Evolutionary conservation across 805 yeast genomes (phyloP), one percentile per base, ranked within the genome.

Genomic region (Priceomyces medius): DNA sequence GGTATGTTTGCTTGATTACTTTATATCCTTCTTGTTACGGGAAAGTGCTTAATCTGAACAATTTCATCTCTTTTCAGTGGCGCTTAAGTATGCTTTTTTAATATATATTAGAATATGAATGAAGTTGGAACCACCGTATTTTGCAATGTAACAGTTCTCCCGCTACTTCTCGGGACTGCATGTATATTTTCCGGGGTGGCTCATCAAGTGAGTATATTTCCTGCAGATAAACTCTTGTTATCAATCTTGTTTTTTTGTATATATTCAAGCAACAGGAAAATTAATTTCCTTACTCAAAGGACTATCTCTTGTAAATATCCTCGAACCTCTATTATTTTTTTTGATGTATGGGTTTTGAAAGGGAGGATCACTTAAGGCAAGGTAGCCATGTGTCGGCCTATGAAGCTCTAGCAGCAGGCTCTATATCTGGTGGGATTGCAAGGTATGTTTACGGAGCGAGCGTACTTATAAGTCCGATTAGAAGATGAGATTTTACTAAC

Each of bases 401-500:
- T 5, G 76, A 79, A 49, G 78, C 91, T 4, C 55, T 81, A 6
- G 31, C 81, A 0, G 86, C 91, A 0, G 96, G 96, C 1, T 80
- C 86, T 0, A 48, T 76, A 0, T 81, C 93, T 0, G 95, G 95
- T 9, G 76, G 74, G 2, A 62, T 73, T 1, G 71, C 76, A 19
- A 53, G 71, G 73, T 61, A 61, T 37, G 72, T 53, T 27, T 28
- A n/a, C n/a, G n/a, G n/a, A n/a, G 4, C 26, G 13, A 16, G 6
- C 24, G n/a, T 13, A 17, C 19, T 16, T 31, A 31, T 5, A 31
- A 23, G 24, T 8, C 18, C 10, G 14, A 26, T 24, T 3, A 27
- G 6, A 9, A 10, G 23, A 20, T 10, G n/a, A 24, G 19, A n/a
- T 14, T 27, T 28, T 40, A 58, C 63, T 59, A 54, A 60, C 61